Conservation (phyloP, 805 yeast species). For the Scheffersomyces spartinae region DNA sequence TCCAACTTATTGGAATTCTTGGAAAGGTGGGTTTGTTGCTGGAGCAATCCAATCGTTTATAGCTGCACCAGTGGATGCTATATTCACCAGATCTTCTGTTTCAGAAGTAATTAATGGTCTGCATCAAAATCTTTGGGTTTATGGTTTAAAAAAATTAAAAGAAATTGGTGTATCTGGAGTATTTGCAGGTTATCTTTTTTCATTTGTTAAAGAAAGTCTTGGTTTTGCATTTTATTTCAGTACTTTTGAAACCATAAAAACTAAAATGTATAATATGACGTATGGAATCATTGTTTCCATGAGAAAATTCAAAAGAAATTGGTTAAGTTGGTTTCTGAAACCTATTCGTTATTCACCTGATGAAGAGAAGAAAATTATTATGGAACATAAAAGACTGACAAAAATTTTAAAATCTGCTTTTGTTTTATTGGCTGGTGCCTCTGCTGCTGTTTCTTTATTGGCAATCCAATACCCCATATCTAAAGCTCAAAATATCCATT, state of each 20-base stretch:
- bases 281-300: conserved; percentile 33
- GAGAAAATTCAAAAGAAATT: conserved; percentile 19
- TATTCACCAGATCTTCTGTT: conserved; percentile 69
- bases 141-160: conserved; percentile 54
- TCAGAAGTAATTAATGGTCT: conserved; percentile 59
- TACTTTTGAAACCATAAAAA: conserved; percentile 69
- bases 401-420: conserved; percentile 55
- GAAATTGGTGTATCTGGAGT: conserved; percentile 77
- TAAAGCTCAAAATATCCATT: conserved; percentile 70
- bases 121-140: conserved; percentile 66
- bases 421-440: conserved; percentile 74
- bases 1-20: conserved; percentile 36
- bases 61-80: conserved; percentile 90
- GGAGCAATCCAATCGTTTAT: conserved; percentile 83
- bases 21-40: conserved; percentile 75
- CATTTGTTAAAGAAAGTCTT: conserved; percentile 64
- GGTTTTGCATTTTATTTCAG: conserved; percentile 82
- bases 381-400: conserved; percentile 26
- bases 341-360: too few relatives aligned
- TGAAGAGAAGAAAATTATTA: too few relatives aligned
- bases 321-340: conserved; percentile 12
- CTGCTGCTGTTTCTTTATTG: conserved; percentile 70
- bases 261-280: conserved; percentile 44
- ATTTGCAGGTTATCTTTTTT: conserved; percentile 79
- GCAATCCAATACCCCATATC: conserved; percentile 75